Evolutionary conservation across 2,329 filamentous ascomycete genomes (phyloP).

Genomic region (Tricladium varicosporioides): DNA sequence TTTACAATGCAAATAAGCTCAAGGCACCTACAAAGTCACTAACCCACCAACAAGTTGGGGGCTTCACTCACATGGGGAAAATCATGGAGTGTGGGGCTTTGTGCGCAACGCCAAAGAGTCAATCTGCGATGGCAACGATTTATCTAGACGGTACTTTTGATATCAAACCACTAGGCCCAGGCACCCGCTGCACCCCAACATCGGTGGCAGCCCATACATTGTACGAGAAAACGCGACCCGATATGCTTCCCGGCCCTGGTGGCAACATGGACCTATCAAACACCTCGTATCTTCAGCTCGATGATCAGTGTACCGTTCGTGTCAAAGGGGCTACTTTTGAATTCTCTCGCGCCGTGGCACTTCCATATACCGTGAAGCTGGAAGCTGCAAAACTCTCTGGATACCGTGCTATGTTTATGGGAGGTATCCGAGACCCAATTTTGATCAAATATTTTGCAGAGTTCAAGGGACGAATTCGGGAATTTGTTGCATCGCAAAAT

Average conservation of each 20-base stretch:
- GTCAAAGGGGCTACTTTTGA: constrained; percentile 41
- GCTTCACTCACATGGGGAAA: constrained; percentile 52
- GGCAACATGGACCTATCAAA: constrained; percentile 43
- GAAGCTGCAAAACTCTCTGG: constrained; percentile 45
- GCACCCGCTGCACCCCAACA: constrained; percentile 43
- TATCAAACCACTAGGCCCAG: constrained; percentile 40
- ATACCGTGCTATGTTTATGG: constrained; percentile 45
- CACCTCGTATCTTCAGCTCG: constrained; percentile 43
- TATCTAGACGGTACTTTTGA: constrained; percentile 44
- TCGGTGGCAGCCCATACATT: constrained; percentile 52
- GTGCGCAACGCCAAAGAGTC: constrained; percentile 40
- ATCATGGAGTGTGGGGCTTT: constrained; percentile 51
- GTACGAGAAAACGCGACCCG: constrained; percentile 54
- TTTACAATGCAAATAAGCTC: constrained; percentile 30
- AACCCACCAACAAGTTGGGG: constrained; percentile 30
- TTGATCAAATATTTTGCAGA: constrained; percentile 41
- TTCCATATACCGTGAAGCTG: constrained; percentile 47
- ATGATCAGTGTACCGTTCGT: constrained; percentile 39
- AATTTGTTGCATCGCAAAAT: constrained; percentile 25
- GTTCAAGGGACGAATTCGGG: constrained; percentile 35
- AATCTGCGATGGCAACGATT: constrained; percentile 35
- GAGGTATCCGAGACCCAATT: constrained; percentile 46
- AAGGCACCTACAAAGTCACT: constrained; percentile 6
- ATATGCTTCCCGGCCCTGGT: constrained; percentile 48
- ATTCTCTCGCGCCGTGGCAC: constrained; percentile 25